Percentiles rank a stretch among this genome's conserved stretches.
These are phyloP conservation scores for Karstenula rhodostoma DNA, from an alignment of 2,329 filamentous ascomycete species.

Conservation along the genomic window DNA sequence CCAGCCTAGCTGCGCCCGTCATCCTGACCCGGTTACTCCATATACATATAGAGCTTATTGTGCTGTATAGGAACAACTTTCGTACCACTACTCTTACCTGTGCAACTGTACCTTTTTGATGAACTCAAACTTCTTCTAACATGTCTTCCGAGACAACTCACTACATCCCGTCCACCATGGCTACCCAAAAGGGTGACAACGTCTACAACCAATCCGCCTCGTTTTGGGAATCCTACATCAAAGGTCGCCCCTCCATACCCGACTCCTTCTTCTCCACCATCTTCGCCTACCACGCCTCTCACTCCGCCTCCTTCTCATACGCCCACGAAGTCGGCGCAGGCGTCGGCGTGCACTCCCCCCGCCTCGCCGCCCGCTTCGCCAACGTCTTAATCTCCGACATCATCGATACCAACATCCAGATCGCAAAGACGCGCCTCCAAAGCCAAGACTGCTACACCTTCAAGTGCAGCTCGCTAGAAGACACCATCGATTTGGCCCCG, in stretches of 20 bases:
- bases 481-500: neutral
- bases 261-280: conserved; percentile 30
- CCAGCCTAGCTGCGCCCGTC: neutral
- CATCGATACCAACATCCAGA: conserved; percentile 20
- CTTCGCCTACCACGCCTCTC: conserved; percentile 30
- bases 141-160: neutral
- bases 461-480: neutral
- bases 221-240: conserved; percentile 37
- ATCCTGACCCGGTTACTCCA: neutral
- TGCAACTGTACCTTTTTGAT: neutral
- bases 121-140: neutral
- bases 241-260: conserved; percentile 27
- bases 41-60: neutral
- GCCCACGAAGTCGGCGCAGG: conserved; percentile 36
- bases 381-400: conserved; percentile 37
- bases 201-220: neutral
- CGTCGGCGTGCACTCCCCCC: conserved; percentile 24
- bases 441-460: neutral
- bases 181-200: neutral
- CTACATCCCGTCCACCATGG: neutral
- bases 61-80: neutral
- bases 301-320: conserved; percentile 25
- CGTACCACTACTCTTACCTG: neutral
- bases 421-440: conserved; percentile 23
- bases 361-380: conserved; percentile 24